phyloP scores from a whole-genome alignment of 2,329 filamentous ascomycete species.

The Fusarium penzigii region DNA sequence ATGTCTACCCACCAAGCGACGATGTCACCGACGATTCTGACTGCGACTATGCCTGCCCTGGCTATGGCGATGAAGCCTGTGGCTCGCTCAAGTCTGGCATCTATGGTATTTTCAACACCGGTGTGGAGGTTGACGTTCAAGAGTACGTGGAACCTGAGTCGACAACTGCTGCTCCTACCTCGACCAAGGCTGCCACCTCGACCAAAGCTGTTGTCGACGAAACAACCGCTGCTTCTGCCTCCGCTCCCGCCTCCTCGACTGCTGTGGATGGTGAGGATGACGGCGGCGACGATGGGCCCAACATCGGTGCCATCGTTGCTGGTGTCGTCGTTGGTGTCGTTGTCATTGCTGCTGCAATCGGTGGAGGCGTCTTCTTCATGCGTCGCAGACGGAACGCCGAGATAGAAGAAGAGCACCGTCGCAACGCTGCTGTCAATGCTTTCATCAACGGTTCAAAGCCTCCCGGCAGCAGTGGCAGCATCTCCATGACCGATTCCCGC shows the following conservation, averaged over 20 bases:
- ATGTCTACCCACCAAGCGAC: conserved; percentile 61
- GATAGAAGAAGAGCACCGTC: conserved; percentile 81
- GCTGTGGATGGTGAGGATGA: neutral
- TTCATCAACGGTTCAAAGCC: conserved; percentile 70
- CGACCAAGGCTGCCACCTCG: conserved; percentile 28
- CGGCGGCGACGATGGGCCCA: conserved; percentile 48
- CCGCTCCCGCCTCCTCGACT: conserved; percentile 1
- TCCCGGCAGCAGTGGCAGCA: conserved; percentile 61
- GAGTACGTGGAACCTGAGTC: conserved; percentile 9
- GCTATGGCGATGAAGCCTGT: conserved; percentile 63
- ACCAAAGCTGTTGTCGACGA: conserved; percentile 21
- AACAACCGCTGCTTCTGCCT: conserved; percentile 11
- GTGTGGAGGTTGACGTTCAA: conserved; percentile 42
- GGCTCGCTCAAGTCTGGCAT: conserved; percentile 36
- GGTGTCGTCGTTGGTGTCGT: conserved; percentile 86
- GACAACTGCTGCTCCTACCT: conserved; percentile 1
- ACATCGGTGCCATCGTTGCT: conserved; percentile 80
- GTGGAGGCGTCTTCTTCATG: conserved; percentile 71
- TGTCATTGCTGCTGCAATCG: conserved; percentile 64
- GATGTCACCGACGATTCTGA: conserved; percentile 55
- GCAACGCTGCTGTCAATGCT: conserved; percentile 75
- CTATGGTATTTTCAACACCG: conserved; percentile 54
- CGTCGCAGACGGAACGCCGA: conserved; percentile 74
- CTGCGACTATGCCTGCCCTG: conserved; percentile 68
- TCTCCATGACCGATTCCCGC: conserved; percentile 78